These are phyloP conservation scores for Cladosporium sp. DNA, from an alignment of 2,329 filamentous ascomycete genomes.

Conservation along the genomic window DNA sequence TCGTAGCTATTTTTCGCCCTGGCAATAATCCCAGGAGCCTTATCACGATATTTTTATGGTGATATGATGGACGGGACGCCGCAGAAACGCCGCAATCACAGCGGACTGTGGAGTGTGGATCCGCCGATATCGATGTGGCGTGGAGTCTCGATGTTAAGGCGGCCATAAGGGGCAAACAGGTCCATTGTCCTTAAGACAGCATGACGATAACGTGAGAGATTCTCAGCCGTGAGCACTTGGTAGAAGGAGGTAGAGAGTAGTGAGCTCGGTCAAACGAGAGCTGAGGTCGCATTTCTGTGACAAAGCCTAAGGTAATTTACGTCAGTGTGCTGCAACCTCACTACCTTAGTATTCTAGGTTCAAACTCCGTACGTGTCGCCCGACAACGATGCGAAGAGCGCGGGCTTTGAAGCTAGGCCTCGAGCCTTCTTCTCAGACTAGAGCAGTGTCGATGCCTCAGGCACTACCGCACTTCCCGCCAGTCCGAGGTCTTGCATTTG, in stretches of 20 bases:
- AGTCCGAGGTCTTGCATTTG: slow-evolving; percentile 16
- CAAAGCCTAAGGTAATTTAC: neutral
- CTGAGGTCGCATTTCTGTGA: neutral
- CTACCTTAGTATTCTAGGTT: too few species aligned
- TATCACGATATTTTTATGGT: slow-evolving; percentile 2
- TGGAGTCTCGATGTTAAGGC: slow-evolving; percentile 1
- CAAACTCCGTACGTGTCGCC: too few species aligned
- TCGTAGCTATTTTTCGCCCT: neutral
- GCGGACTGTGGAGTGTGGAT: slow-evolving; percentile 17
- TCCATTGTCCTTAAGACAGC: neutral
- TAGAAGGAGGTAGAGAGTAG: neutral
- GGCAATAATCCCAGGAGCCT: neutral
- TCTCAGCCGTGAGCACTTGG: neutral
- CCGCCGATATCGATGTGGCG: slow-evolving; percentile 7
- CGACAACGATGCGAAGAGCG: too few species aligned
- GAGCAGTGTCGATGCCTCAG: neutral
- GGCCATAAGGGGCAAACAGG: neutral
- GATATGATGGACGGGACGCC: neutral
- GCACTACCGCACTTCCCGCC: neutral
- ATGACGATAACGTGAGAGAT: neutral
- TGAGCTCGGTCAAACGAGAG: neutral
- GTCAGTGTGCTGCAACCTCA: neutral
- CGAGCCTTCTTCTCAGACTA: too few species aligned
- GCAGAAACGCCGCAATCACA: slow-evolving; percentile 17
- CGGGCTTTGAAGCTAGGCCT: too few species aligned